These are phyloP conservation scores for Debaryomyces hansenii DNA, from an alignment of 805 yeast species.

Conservation along the genomic window DNA sequence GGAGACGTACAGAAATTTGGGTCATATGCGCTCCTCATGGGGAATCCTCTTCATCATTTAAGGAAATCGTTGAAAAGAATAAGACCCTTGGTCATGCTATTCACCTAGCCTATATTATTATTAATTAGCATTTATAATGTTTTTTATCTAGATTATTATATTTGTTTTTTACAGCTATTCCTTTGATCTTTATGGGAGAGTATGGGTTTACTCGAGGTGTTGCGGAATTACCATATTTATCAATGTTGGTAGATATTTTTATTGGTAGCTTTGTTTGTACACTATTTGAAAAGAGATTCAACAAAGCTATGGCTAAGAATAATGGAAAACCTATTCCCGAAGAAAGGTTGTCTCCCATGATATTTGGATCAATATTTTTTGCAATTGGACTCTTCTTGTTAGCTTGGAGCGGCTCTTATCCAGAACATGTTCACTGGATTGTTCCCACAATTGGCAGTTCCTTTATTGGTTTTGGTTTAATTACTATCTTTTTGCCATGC, in stretches of 20 bases:
- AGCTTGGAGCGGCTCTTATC: slow-evolving; percentile 78
- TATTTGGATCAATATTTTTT: slow-evolving; percentile 62
- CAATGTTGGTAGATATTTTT: slow-evolving; percentile 66
- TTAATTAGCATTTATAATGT: slow-evolving; percentile 45
- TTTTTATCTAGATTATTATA: slow-evolving; percentile 49
- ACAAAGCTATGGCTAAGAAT: slow-evolving; percentile 15
- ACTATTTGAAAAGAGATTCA: slow-evolving; percentile 55
- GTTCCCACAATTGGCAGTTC: slow-evolving; percentile 46
- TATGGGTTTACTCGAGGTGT: slow-evolving; percentile 63
- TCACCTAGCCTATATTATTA: slow-evolving; percentile 44
- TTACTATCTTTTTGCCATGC: slow-evolving; percentile 52
- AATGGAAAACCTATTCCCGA: slow-evolving; percentile 12
- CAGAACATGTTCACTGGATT: slow-evolving; percentile 65
- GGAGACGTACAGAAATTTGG: slow-evolving; percentile 42
- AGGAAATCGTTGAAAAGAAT: slow-evolving; percentile 35
- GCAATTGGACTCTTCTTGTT: slow-evolving; percentile 79
- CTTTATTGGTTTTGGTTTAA: slow-evolving; percentile 36
- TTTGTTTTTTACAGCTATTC: slow-evolving; percentile 43
- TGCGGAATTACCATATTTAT: slow-evolving; percentile 76
- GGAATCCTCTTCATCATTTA: slow-evolving; percentile 25
- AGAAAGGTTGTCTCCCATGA: slow-evolving; percentile 69
- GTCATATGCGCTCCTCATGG: slow-evolving; percentile 39
- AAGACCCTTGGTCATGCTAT: slow-evolving; percentile 41
- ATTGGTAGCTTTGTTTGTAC: slow-evolving; percentile 56
- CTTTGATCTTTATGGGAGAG: slow-evolving; percentile 53